Base-by-base conservation (phyloP, 2,329 filamentous ascomycete species). In the Scedosporium dehoogii region DNA sequence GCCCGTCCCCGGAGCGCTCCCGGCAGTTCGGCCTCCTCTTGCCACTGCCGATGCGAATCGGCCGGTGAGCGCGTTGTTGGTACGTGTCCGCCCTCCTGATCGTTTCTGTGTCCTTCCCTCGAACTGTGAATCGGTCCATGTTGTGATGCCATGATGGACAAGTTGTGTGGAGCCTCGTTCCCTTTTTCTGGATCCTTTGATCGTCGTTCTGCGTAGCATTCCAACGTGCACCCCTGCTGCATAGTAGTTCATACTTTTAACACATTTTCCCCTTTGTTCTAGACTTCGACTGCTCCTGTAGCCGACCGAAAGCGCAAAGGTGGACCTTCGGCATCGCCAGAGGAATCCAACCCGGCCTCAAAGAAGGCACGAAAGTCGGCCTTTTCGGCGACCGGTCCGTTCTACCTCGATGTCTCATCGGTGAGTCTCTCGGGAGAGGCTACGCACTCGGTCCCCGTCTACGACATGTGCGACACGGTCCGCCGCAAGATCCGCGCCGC, bases 401-500 rank as follows among this genome's bases (percentile, higher is more conserved):
- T 58, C 23, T 58, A 58, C 27, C 55, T 58, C 5, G 55, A 58
- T 14, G 55, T 58, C 25, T 38, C 27, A 10, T 58, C 55, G 27
- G 69, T 85, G 29, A 59, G 69, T 7, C 73, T 86, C 0, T 71
- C 73, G 0, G 78, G 79, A 12, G 82, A 86, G 69, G 76, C 75
- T 0, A 67, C 70, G 0, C 73, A 75, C 41, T 67, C 63, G 0
- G 81, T 85, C 6, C 70, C 73, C 1, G 72, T 86, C 38, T 85
- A 74, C 67, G 82, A 86, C 65, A 81, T 79, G 4, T 86, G 83
- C 70, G 79, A 85, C 65, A 81, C 82, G 59, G 69, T 86, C 14
- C 79, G 84, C 57, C 77, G 74, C 68, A 85, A 86, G 73, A 84
- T 86, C 67, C 74, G 74, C 27, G 76, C 76, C 0, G 42, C 58